Evolutionary conservation across 371 early-diverging fungal species (phyloP), one percentile per base, ranked within the genome.

Genomic region (Apophysomyces trapeziformis): DNA sequence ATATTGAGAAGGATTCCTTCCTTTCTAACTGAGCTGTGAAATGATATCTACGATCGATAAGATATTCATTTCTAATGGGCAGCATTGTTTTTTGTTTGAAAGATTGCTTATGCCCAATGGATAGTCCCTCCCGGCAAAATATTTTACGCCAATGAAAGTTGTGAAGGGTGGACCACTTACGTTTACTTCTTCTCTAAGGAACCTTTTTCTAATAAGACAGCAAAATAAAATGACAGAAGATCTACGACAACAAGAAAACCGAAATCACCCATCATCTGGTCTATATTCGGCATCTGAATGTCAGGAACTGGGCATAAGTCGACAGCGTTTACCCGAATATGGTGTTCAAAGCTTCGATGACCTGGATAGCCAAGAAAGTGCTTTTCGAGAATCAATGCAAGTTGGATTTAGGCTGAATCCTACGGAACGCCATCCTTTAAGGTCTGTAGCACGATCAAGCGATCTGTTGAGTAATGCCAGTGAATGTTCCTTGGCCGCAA

Each of bases 311-410:
- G 5, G 21, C 4, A 6, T 21, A 21, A 50, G n/a, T 11, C 9
- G 54, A 50, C 8, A 16, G 21, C 54, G 16, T 50, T n/a, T 21
- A 50, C 9, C 54, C 4, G 61, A 61, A 45, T 61, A 44, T 21
- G 61, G 61, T 35, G 61, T 61, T 5, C 61, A 46, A 41, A 61
- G 61, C 61, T 41, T 61, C 36, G 61, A 61, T 21, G 61, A 61
- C 18, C 18, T 61, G 61, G n/a, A 13, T 35, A 46, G 26, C 26
- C 38, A 61, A 26, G 46, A 43, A 32, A 61, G 61, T 35, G 18
- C 32, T 43, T 61, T 21, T 21, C 54, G 54, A 21, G 54, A 50
- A 50, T 26, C 54, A 26, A 39, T 54, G 39, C 66, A 45, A 45
- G 12, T 35, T 7, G 45, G 21, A 13, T 21, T 36, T 59, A 16